These are phyloP conservation scores for Excoecaria agallocha DNA, from an alignment of 345 rosid species.

Conservation along the genomic window DNA sequence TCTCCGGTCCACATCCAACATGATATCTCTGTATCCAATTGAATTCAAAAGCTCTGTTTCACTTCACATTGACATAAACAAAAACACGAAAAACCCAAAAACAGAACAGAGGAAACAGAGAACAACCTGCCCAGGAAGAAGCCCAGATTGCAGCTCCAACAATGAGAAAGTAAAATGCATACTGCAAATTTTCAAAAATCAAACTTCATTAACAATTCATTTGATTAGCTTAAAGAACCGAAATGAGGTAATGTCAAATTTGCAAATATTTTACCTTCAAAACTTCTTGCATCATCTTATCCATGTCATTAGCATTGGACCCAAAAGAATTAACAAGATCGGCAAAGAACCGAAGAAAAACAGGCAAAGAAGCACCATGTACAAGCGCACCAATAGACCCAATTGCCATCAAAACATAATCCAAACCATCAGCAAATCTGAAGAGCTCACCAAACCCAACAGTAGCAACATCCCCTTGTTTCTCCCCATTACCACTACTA, in stretches of 20 bases:
- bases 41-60: conserved; percentile 9
- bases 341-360: conserved; percentile 93
- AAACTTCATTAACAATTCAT: background rate
- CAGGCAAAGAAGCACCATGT: conserved; percentile 91
- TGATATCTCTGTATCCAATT: conserved; percentile 67
- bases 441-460: conserved; percentile 80
- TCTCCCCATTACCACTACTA: conserved; percentile 35
- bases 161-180: conserved; percentile 90
- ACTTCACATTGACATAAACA: background rate
- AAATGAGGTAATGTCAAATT: background rate
- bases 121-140: conserved; percentile 95
- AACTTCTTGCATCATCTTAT: conserved; percentile 97
- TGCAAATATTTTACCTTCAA: conserved; percentile 54
- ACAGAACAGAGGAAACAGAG: background rate
- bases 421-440: conserved; percentile 95
- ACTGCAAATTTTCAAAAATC: conserved; percentile 49
- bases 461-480: conserved; percentile 48
- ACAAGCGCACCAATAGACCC: conserved; percentile 93
- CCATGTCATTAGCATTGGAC: conserved; percentile 80
- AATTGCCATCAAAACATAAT: conserved; percentile 89
- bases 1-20: conserved; percentile 99
- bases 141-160: conserved; percentile 99
- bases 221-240: background rate
- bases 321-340: conserved; percentile 99
- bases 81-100: background rate